Evolutionary conservation across 2,329 filamentous ascomycete species (phyloP), one percentile per base, ranked within the genome.

Genomic region (Paramyrothecium roridum): DNA sequence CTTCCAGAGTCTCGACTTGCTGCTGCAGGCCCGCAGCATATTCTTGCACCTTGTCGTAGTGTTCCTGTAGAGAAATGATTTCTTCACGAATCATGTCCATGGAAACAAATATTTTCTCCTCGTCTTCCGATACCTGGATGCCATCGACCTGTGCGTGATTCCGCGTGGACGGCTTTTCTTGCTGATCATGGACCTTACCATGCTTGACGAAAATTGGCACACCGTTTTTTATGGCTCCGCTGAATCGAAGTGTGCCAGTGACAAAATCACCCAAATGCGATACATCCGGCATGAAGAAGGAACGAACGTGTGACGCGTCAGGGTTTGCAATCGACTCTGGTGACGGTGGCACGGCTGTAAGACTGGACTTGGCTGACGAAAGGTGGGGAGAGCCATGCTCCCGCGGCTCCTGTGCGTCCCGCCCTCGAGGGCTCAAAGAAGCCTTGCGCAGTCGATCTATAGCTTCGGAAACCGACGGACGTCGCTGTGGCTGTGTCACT

Each of bases 81-180:
- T 84, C 81, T 46, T 82, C 77, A 43, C 80, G 79, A 70, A 84
- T 82, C 78, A 83, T 83, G 78, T 84, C 81, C 74, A 84, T 76
- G 10, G 81, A 84, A 45, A 84, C 81, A 58, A 84, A 83, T 30
- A 84, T 83, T 59, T 79, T 77, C 65, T 82, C 77, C 60, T 84
- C 81, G 47, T 82, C 81, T 54, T 79, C 72, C 3, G 80, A 76
- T 10, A 84, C 69, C 50, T 76, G 72, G 20, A 84, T 64, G 8
- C 72, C 76, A 54, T 81, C 79, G n/a, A 84, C 72, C 26, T 79
- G 73, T 43, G 72, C 78, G 56, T 84, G 79, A 16, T 73, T 58
- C 10, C 56, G 62, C 3, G 59, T 63, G 2, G 70, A 65, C 8
- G 72, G 71, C 51, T 64, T 69, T 52, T 71, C 67, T 8, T 63